Base-by-base conservation (phyloP, 352 stramenopile species). In the Phytophthora cactorum region DNA sequence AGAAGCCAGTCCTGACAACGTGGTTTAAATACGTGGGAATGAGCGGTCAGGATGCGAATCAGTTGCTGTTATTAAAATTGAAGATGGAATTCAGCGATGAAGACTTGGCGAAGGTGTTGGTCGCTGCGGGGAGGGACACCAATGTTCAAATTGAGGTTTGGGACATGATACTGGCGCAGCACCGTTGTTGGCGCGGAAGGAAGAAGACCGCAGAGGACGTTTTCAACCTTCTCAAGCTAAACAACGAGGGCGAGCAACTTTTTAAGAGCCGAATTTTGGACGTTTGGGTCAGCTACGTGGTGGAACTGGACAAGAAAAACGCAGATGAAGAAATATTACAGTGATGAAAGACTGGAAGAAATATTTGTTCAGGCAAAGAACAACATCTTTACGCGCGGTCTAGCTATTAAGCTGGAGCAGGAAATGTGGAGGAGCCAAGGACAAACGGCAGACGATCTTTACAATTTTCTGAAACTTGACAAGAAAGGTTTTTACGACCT, bases 361-460 rank as follows among this genome's bases (percentile, higher is more conserved):
- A 57, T 57, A 9, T 17, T 57, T 22, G 32, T 0, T n/a, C 4
- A 34, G n/a, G 32, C 32, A 12, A 57, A 46, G 4, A 5, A 46
- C 6, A 31, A 15, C 22, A 12, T 14, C 0, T 32, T 4, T 22
- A 57, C 51, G 51, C 31, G 46, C 10, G 2, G 0, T 10, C n/a
- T 57, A 25, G 51, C 17, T n/a, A 11, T 12, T 0, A 36, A 12
- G 6, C 1, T 57, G 34, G n/a, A 57, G 34, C 9, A 46, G 51
- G 32, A 46, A 12, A 15, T 46, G 5, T 55, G 32, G 32, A 10
- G n/a, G 10, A 57, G 17, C 32, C 3, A 46, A 12, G 39, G 39
- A 2, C 43, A 51, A 32, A 43, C 28, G 2, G 8, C 39, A 14
- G 39, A 60, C 39, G 53, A 60, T 12, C 4, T 60, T 43, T 60